Conservation (phyloP, 331 rosid genomes). For the Acacia concinna region DNA sequence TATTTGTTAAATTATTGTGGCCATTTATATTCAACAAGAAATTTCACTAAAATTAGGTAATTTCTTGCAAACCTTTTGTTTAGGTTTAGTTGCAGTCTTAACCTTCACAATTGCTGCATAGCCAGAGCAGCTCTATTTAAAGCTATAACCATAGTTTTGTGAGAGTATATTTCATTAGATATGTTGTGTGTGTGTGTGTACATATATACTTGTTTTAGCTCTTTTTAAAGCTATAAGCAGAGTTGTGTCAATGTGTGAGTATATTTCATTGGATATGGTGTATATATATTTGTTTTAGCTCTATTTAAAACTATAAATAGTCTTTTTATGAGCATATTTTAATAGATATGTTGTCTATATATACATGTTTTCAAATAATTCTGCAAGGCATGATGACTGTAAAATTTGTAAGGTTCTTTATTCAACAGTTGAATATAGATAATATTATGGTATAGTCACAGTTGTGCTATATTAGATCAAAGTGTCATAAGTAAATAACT, state of each 20-base stretch:
- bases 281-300: background rate
- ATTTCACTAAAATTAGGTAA: too few relatives aligned
- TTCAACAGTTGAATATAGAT: background rate
- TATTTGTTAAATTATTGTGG: too few relatives aligned
- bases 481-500: background rate
- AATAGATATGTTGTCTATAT: background rate
- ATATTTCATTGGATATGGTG: background rate
- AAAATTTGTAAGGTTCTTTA: background rate
- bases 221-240: too few relatives aligned
- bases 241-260: background rate
- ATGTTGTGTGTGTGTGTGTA: too few relatives aligned
- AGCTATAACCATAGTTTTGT: background rate
- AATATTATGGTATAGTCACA: background rate
- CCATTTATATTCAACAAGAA: too few relatives aligned
- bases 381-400: background rate
- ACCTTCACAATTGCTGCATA: background rate
- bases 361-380: background rate
- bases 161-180: background rate
- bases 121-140: background rate
- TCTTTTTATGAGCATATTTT: background rate
- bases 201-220: background rate
- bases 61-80: background rate
- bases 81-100: slow-evolving; percentile 7
- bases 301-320: background rate
- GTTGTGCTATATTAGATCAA: background rate